Evolutionary conservation across 1,284 basidiomycete species (phyloP), one percentile per base, ranked within the genome.

Genomic region (Rhodotorula mucilaginosa): DNA sequence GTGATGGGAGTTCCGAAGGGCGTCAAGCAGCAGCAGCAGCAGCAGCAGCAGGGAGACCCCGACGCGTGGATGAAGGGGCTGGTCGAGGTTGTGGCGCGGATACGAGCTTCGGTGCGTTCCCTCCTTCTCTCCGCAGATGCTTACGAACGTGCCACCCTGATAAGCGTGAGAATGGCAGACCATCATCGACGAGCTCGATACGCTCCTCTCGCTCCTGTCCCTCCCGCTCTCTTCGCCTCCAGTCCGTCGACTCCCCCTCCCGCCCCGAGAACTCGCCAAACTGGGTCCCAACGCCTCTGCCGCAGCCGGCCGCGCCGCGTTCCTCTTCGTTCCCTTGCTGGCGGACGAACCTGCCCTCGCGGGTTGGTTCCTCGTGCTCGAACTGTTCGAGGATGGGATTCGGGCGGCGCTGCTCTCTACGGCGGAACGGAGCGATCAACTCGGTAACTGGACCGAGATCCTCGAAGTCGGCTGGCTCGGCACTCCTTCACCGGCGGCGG

Each of bases 401-500:
- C 49, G 70, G 21, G 62, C 72, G n/a, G 73, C 68, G 21, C 49
- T 76, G 34, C 44, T 74, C 1, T 29, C 61, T 1, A 64, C 65
- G 49, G 49, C 58, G 13, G 73, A 72, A 44, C 56, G n/a, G 13
- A 63, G 44, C 29, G 75, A 76, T 12, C 56, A 51, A 21, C 39
- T 56, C 29, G 68, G 56, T 31, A 48, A 54, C 2, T 76, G 70
- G 70, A 85, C 90, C 81, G 82, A 86, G 46, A 86, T 92, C 83
- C 85, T 87, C 68, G 89, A 91, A 77, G 88, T 91, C 65, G 89
- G 87, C 3, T 92, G 89, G 89, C 81, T 92, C 57, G 87, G 91
- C 73, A 85, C 84, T 86, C 70, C 23, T 26, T 26, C 64, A 68
- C 31, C 54, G 61, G 52, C 51, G 59, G n/a, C 26, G 56, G 47